Evolutionary conservation across 192 early-diverging fungal species (phyloP).

Genomic region (Coemansia guatemalensis): DNA sequence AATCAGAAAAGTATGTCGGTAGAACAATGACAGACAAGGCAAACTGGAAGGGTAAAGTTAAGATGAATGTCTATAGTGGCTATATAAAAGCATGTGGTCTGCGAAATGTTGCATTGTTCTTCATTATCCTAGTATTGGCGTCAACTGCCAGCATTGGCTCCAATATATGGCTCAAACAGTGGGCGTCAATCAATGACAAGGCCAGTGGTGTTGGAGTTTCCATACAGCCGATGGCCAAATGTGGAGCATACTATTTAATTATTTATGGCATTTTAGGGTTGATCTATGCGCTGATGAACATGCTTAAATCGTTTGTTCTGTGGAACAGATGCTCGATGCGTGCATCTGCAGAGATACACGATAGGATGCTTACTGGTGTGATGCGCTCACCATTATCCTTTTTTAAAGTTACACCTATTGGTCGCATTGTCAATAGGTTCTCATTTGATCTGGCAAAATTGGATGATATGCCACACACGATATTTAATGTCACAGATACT

Average conservation of each 20-base stretch:
- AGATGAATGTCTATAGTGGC: too few relatives aligned
- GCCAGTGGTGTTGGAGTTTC: too few relatives aligned
- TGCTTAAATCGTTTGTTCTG: slow-evolving; percentile 68
- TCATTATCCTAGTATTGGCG: too few relatives aligned
- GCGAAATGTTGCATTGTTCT: too few relatives aligned
- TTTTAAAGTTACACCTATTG: slow-evolving; percentile 74
- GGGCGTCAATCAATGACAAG: too few relatives aligned
- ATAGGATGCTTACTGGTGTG: slow-evolving; percentile 74
- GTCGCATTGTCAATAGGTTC: slow-evolving; percentile 87
- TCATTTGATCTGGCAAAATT: slow-evolving; percentile 82
- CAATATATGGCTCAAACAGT: too few relatives aligned
- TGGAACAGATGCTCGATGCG: slow-evolving; percentile 77
- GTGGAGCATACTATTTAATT: slow-evolving; percentile 63
- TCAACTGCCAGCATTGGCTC: too few relatives aligned
- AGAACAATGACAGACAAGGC: too few relatives aligned
- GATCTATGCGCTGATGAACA: slow-evolving; percentile 59
- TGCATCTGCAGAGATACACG: slow-evolving; percentile 71
- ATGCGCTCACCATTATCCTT: slow-evolving; percentile 63
- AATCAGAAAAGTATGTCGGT: too few relatives aligned
- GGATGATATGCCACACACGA: slow-evolving; percentile 68
- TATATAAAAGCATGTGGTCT: too few relatives aligned
- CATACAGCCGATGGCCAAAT: neutral
- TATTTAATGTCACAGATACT: slow-evolving; percentile 53
- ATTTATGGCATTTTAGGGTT: slow-evolving; percentile 80
- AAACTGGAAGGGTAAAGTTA: too few relatives aligned